These are phyloP conservation scores for Musa beccarii DNA, from an alignment of 176 grass and related monocot genomes.

Conservation along the genomic window DNA sequence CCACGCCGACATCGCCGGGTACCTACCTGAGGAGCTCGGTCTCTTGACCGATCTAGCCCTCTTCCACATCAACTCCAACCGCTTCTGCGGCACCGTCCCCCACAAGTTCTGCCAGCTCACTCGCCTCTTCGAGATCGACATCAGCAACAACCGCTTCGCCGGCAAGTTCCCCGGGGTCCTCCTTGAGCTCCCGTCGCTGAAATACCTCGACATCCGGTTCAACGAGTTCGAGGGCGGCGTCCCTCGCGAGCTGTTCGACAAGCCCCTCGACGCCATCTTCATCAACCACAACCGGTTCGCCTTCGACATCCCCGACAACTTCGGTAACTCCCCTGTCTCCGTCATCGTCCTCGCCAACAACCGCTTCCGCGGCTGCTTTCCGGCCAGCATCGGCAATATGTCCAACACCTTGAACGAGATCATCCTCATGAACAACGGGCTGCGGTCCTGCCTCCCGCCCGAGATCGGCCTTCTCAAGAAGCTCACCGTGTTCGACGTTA, in stretches of 20 bases:
- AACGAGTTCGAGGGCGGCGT: conserved; percentile 91
- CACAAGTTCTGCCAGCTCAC: conserved; percentile 37
- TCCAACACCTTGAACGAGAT: conserved; percentile 89
- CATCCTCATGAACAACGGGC: conserved; percentile 71
- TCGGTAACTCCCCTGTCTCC: conserved; percentile 89
- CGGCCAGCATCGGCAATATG: conserved; percentile 91
- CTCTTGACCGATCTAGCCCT: conserved; percentile 69
- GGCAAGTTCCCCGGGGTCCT: conserved; percentile 63
- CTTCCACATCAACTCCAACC: conserved; percentile 89
- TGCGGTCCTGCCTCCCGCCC: conserved; percentile 67
- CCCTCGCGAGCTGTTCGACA: conserved; percentile 52
- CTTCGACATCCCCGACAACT: conserved; percentile 65
- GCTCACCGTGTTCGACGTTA: conserved; percentile 82
- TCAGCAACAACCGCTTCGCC: conserved; percentile 98
- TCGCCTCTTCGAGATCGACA: conserved; percentile 73
- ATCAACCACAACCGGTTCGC: conserved; percentile 91
- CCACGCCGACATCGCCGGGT: conserved; percentile 86
- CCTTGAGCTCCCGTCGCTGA: conserved; percentile 44
- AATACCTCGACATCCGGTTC: conserved; percentile 83
- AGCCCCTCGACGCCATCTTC: conserved; percentile 86
- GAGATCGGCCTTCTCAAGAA: conserved; percentile 57
- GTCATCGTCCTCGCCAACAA: conserved; percentile 92
- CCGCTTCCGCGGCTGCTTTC: conserved; percentile 59
- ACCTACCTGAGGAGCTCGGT: conserved; percentile 72
- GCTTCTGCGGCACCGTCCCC: conserved; percentile 75